Base-by-base conservation (phyloP, 768 basidiomycete species). In the Kockovaella imperatae region DNA sequence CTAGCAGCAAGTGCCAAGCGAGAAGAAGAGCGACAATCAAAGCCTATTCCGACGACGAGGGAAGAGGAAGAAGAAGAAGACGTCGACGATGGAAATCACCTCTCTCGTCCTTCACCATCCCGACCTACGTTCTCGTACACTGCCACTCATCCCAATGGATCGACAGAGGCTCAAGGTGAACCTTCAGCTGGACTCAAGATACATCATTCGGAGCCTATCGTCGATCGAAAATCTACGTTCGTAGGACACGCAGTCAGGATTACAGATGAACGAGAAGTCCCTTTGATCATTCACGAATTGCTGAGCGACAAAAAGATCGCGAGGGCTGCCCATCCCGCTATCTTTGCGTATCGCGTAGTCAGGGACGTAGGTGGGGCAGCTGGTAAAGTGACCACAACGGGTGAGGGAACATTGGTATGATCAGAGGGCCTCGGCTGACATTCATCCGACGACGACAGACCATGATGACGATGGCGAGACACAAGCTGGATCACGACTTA, bases 381-480 rank as follows among this genome's bases (percentile, higher is more conserved):
- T 50, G 45, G 67, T 28, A 31, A 59, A 44, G 48, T 65, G 4
- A 39, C 42, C 31, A 42, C 51, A 25, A 46, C 54, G 34, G 58
- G 57, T 62, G 17, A 39, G 54, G 61, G 36, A 8, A 20, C 10
- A 49, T 85, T 86, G 39, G 87, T 85, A 83, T 76, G 84, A 57
- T 86, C 83, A 74, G 78, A 79, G 62, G 76, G 25, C 14, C 5
- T 80, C 3, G 80, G 80, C 35, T 10, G 20, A 8, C 36, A 17
- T 6, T 40, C n/a, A 18, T 32, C 43, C 52, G 50, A 53, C 47
- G 0, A 45, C 32, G 3, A 30, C 55, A 88, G 91, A 96, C 62
- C 91, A 95, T 50, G 87, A 91, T 48, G 91, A 97, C 51, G 86
- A 96, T 49, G 87, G 90, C 1, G 93, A 99, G 73, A 82, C 84